phyloP scores from a whole-genome alignment of 2,329 filamentous ascomycete species.

The Emmonsiellopsis sp. region DNA sequence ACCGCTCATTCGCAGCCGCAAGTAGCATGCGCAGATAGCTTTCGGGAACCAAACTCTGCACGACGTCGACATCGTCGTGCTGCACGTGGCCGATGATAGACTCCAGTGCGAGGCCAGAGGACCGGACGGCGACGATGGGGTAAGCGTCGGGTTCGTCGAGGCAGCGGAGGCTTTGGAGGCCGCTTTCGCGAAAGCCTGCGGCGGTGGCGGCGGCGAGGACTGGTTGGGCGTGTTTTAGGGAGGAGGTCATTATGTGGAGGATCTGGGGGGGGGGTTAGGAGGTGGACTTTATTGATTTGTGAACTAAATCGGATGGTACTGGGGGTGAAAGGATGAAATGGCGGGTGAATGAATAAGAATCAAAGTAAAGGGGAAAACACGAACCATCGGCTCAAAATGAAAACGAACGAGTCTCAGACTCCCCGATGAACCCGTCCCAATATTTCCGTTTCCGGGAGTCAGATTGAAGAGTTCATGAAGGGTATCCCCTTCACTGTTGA shows the following conservation, averaged over 20 bases:
- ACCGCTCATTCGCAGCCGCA: slow-evolving; percentile 57
- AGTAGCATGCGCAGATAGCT: slow-evolving; percentile 60
- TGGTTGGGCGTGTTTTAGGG: slow-evolving; percentile 61
- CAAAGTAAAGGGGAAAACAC: slow-evolving; percentile 19
- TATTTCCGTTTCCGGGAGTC: slow-evolving; percentile 21
- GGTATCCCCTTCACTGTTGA: slow-evolving; percentile 18
- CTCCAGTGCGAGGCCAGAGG: slow-evolving; percentile 72
- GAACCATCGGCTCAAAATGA: slow-evolving; percentile 92
- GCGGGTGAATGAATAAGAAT: background rate
- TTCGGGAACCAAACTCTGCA: slow-evolving; percentile 51
- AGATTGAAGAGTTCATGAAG: slow-evolving; percentile 36
- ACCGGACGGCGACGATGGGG: slow-evolving; percentile 78
- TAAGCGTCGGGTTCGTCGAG: slow-evolving; percentile 33
- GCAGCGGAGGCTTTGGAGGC: slow-evolving; percentile 56
- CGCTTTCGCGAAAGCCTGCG: slow-evolving; percentile 84
- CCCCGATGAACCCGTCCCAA: slow-evolving; percentile 37
- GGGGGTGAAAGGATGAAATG: background rate
- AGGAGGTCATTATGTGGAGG: slow-evolving; percentile 74
- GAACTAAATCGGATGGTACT: background rate
- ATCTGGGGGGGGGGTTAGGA: slow-evolving; percentile 49
- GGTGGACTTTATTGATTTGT: background rate
- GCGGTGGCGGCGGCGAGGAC: slow-evolving; percentile 66
- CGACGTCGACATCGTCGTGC: slow-evolving; percentile 26
- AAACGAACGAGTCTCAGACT: slow-evolving; percentile 56
- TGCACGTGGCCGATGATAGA: slow-evolving; percentile 58